These are phyloP conservation scores for Fonsecaea nubica DNA, from an alignment of 2,329 filamentous ascomycete genomes.

Conservation along the genomic window DNA sequence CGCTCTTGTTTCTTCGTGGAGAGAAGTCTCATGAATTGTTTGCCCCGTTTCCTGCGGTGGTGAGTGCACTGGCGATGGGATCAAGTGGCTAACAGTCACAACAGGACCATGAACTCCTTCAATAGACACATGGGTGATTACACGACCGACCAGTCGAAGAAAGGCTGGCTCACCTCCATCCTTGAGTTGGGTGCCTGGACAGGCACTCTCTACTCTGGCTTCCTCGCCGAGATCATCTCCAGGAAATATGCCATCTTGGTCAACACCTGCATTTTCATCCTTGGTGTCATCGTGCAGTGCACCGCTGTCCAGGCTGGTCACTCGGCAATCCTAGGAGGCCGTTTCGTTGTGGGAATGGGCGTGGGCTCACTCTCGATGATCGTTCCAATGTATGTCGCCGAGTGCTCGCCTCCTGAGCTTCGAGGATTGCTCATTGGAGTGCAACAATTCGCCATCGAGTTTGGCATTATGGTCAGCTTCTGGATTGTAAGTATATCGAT, in stretches of 20 bases:
- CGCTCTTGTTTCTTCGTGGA: constrained; percentile 43
- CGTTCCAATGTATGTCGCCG: constrained; percentile 49
- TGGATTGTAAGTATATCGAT: constrained; percentile 43
- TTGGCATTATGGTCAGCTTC: constrained; percentile 53
- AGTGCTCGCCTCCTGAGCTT: constrained; percentile 49
- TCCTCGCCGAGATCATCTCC: constrained; percentile 47
- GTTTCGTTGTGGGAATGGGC: constrained; percentile 52
- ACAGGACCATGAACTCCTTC: constrained; percentile 42
- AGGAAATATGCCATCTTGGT: constrained; percentile 46
- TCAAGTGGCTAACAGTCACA: constrained; percentile 5
- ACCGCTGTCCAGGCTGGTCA: constrained; percentile 50
- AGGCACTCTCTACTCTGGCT: constrained; percentile 48
- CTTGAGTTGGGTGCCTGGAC: constrained; percentile 51
- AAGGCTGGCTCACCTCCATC: constrained; percentile 50
- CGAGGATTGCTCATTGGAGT: constrained; percentile 51
- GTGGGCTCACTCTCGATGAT: constrained; percentile 52
- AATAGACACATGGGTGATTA: constrained; percentile 35
- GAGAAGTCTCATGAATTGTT: constrained; percentile 34
- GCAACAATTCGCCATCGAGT: constrained; percentile 53
- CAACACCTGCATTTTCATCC: constrained; percentile 46
- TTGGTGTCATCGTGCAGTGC: constrained; percentile 53
- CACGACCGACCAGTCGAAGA: constrained; percentile 41
- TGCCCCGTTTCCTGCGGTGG: neutral
- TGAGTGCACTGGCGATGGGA: neutral
- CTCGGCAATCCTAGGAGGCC: constrained; percentile 48